Base-by-base conservation (phyloP, 2,329 filamentous ascomycete species). In the Aureobasidium musti region DNA sequence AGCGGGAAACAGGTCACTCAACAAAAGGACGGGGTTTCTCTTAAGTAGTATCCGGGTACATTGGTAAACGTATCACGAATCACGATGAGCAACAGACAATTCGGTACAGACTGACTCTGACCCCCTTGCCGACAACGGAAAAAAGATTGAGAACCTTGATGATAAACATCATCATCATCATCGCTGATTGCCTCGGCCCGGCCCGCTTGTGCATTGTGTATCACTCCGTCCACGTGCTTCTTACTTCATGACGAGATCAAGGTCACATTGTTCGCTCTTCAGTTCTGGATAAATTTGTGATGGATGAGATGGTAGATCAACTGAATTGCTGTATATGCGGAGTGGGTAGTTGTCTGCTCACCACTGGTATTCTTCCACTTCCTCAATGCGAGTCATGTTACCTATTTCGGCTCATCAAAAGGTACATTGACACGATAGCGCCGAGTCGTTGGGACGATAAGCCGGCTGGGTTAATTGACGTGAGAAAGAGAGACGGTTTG, bases 131-230 rank as follows among this genome's bases (percentile, higher is more conserved):
- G 61, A n/a, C 13, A 19, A 52, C 26, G 23, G 30, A 33, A 63
- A 63, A 63, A 35, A 63, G 53, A 54, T 45, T 64, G 47, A 64
- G 41, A 39, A 63, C 39, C 57, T 45, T 61, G 57, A 37, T 54
- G 52, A 23, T 37, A 54, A 54, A 54, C 23, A 28, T 43, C 5
- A n/a, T 43, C 52, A 54, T 54, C 33, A 37, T 35, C 49, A 47
- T 26, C 43, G 21, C 23, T 21, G 17, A 33, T 30, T 28, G 8
- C 49, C 17, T 52, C 52, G 52, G 52, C 19, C 19, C 52, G 52
- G 52, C 30, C 52, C 52, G 52, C 14, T 39, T 1, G 6, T 19
- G 52, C n/a, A 52, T 52, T 30, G 26, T 33, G 49, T 19, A 28
- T 52, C 49, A 21, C 19, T 26, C 6, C 26, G 49, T 52, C 30